Conservation (phyloP, 1,284 basidiomycete species). For the Tremellales sp. region DNA sequence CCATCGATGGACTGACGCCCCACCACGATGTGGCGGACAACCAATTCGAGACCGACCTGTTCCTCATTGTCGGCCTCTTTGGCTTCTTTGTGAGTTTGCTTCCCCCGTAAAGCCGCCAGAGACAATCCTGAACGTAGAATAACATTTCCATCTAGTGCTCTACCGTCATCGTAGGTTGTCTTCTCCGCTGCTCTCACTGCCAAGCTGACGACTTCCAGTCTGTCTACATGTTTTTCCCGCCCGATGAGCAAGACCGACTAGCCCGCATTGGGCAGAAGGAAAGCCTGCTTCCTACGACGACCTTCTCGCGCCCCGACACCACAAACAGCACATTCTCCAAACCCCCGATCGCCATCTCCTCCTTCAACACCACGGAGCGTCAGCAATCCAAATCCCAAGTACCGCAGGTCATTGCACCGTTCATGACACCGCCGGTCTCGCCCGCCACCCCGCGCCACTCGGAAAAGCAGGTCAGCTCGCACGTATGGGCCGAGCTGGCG, state of each 20-base stretch:
- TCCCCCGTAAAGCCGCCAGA: not conserved
- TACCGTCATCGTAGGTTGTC: conserved; percentile 7
- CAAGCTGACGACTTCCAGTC: not conserved
- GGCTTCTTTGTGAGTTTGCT: conserved; percentile 4
- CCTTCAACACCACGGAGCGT: not conserved
- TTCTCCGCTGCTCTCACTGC: not conserved
- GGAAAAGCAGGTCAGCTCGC: not conserved
- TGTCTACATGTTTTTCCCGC: conserved; percentile 16
- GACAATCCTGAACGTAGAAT: not conserved
- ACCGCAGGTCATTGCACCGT: conserved; percentile 4
- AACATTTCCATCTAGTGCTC: not conserved
- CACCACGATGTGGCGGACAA: conserved; percentile 5
- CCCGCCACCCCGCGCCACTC: not conserved
- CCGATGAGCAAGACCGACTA: conserved; percentile 1
- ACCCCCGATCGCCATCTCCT: not conserved
- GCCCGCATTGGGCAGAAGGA: not conserved
- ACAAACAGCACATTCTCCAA: not conserved
- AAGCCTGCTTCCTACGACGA: not conserved
- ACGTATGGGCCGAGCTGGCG: conserved; percentile 7
- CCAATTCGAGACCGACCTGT: conserved; percentile 7
- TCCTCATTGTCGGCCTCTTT: conserved; percentile 3
- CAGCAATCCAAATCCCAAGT: conserved; percentile 3
- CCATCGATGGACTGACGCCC: conserved; percentile 6
- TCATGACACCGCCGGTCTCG: conserved; percentile 6
- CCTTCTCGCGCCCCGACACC: not conserved